Evolutionary conservation across 139 green algal genomes (phyloP).

Genomic region (Auxenochlorella protothecoides): DNA sequence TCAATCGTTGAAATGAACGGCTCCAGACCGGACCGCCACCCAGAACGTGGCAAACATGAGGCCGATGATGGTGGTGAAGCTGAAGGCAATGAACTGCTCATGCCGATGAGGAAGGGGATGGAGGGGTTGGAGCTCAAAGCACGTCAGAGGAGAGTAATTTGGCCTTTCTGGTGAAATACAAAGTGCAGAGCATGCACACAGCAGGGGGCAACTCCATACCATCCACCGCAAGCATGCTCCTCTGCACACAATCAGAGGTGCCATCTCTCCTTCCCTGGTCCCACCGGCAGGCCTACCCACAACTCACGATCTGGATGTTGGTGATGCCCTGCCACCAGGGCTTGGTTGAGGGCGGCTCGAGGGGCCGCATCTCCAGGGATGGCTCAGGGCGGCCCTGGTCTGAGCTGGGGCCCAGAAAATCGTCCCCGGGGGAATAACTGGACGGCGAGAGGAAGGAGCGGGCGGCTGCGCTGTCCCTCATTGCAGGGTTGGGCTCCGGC

Average conservation of each 20-base stretch:
- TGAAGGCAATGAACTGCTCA: conserved; percentile 45
- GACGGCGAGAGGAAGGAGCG: too few relatives aligned
- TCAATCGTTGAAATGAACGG: conserved; percentile 48
- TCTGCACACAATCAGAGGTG: conserved; percentile 24
- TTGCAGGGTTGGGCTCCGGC: not conserved
- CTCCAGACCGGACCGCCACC: conserved; percentile 54
- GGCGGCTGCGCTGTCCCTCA: too few relatives aligned
- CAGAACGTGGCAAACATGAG: conserved; percentile 69
- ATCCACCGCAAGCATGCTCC: not conserved
- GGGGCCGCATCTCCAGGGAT: too few relatives aligned
- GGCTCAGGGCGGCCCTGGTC: too few relatives aligned
- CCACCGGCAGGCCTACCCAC: too few relatives aligned
- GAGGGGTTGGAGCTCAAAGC: too few relatives aligned
- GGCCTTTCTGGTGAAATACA: not conserved
- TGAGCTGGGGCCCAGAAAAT: too few relatives aligned
- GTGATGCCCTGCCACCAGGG: too few relatives aligned
- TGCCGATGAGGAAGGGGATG: not conserved
- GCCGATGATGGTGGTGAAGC: conserved; percentile 62
- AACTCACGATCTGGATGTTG: too few relatives aligned
- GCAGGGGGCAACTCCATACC: not conserved
- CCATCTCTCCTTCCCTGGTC: not conserved
- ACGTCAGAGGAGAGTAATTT: too few relatives aligned
- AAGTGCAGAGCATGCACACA: not conserved
- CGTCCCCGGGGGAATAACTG: too few relatives aligned
- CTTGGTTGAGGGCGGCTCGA: too few relatives aligned